A percentile compares a stretch with the other conserved stretches of the same genome.
phyloP scores from a whole-genome alignment of 495 filamentous ascomycete genomes.

The Corynascus novoguineensis region DNA sequence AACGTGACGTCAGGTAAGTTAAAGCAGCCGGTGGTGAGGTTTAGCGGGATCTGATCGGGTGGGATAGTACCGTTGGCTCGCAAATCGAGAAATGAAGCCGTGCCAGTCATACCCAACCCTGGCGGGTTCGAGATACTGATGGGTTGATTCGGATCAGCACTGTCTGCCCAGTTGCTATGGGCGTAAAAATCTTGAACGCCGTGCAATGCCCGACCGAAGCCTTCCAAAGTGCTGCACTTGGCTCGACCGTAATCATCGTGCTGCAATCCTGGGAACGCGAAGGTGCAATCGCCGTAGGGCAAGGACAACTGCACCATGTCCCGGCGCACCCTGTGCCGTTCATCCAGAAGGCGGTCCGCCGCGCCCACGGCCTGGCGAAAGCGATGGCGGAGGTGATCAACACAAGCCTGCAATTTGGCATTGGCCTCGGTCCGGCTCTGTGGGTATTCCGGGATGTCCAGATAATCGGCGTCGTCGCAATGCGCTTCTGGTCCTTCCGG shows the following conservation, averaged over 20 bases:
- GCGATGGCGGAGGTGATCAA: conserved; percentile 26
- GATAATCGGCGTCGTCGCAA: conserved; percentile 29
- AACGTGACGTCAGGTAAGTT: conserved; percentile 18
- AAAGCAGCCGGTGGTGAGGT: conserved; percentile 29
- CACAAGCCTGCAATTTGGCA: conserved; percentile 20
- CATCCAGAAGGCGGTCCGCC: conserved; percentile 15
- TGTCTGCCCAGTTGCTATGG: conserved; percentile 30
- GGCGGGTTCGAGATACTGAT: conserved; percentile 24
- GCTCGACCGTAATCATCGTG: conserved; percentile 17
- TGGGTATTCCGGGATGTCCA: conserved; percentile 27
- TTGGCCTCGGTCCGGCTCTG: conserved; percentile 20
- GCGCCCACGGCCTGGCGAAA: conserved; percentile 22
- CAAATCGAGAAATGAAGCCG: conserved; percentile 24
- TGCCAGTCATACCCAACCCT: conserved; percentile 20
- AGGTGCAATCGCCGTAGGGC: conserved; percentile 23
- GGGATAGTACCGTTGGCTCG: conserved; percentile 17
- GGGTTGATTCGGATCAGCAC: conserved; percentile 14
- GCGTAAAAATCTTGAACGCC: conserved; percentile 30
- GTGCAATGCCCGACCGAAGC: conserved; percentile 21
- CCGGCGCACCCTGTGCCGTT: conserved; percentile 13
- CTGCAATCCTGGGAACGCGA: conserved; percentile 22
- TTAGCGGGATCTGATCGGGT: conserved; percentile 18
- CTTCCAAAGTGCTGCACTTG: conserved; percentile 26
- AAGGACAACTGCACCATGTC: conserved; percentile 20
- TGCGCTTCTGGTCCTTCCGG: conserved; percentile 28